A percentile compares a stretch with the other conserved stretches of the same genome.
phyloP scores from a whole-genome alignment of 345 rosid species.

The Ricinus communis region DNA sequence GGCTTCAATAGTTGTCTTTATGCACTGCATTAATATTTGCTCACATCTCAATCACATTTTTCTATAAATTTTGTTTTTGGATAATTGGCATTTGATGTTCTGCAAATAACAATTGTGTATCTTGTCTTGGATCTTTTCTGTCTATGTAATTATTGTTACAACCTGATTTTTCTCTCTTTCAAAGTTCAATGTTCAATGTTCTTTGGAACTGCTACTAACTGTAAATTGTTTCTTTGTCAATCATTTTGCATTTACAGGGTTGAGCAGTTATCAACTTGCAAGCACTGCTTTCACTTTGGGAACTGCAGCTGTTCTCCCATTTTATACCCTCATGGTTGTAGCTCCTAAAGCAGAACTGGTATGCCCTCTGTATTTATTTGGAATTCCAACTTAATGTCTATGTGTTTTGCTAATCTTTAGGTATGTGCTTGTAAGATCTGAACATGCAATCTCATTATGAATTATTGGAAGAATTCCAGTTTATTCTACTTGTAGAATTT shows the following conservation, averaged over 20 bases:
- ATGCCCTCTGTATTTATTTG: slow-evolving; percentile 19
- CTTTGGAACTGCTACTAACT: neutral
- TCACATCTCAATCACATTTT: neutral
- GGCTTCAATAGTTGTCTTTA: neutral
- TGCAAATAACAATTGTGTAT: neutral
- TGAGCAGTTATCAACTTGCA: slow-evolving; percentile 64
- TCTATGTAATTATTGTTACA: neutral
- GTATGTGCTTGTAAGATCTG: neutral
- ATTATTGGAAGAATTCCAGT: neutral
- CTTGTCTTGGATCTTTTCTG: neutral
- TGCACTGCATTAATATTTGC: neutral
- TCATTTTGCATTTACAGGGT: slow-evolving; percentile 45
- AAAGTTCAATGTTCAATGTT: neutral
- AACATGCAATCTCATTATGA: neutral
- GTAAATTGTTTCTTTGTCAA: neutral
- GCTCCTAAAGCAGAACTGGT: slow-evolving; percentile 89
- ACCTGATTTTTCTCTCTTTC: no score
- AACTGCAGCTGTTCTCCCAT: slow-evolving; percentile 83
- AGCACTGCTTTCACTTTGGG: slow-evolving; percentile 67
- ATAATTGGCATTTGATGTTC: neutral
- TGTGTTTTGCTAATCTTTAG: neutral
- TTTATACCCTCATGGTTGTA: slow-evolving; percentile 83
- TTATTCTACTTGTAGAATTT: neutral
- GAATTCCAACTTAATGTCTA: neutral
- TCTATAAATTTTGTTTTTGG: neutral